Conservation (phyloP, 2,329 filamentous ascomycete genomes). For the Cladophialophora immunda region DNA sequence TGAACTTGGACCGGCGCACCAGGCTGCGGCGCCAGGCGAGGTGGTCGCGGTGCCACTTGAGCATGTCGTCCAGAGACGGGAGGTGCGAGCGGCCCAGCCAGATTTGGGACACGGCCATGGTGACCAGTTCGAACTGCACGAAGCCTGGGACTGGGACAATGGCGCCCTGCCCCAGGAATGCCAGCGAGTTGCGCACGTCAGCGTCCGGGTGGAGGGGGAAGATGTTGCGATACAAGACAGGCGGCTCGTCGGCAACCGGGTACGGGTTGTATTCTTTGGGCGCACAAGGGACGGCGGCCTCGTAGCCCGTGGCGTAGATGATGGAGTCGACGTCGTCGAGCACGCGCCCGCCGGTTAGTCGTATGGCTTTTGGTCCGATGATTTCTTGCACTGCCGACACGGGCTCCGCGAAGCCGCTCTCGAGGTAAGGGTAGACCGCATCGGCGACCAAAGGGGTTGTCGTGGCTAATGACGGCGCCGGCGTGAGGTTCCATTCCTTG, state of each 20-base stretch:
- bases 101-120: conserved; percentile 57
- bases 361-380: conserved; percentile 22
- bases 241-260: conserved; percentile 37
- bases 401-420: conserved; percentile 29
- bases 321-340: conserved; percentile 45
- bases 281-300: conserved; percentile 43
- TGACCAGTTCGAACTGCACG: conserved; percentile 53
- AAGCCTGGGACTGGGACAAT: conserved; percentile 50
- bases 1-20: not conserved
- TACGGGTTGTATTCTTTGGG: conserved; percentile 39
- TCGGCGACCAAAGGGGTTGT: conserved; percentile 37
- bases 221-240: conserved; percentile 55
- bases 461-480: conserved; percentile 12
- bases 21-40: conserved; percentile 42
- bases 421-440: conserved; percentile 39
- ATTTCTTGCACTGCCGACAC: conserved; percentile 18
- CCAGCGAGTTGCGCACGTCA: conserved; percentile 54
- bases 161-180: conserved; percentile 52
- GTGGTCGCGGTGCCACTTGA: conserved; percentile 46
- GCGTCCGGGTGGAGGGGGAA: conserved; percentile 49
- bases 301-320: conserved; percentile 50
- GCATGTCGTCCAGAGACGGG: conserved; percentile 51
- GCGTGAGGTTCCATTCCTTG: conserved; percentile 22
- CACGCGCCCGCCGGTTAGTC: conserved; percentile 20
- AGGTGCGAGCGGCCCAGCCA: conserved; percentile 53